Evolutionary conservation across 257 asterid species (phyloP).

Genomic region (Galeopsis tetrahit): DNA sequence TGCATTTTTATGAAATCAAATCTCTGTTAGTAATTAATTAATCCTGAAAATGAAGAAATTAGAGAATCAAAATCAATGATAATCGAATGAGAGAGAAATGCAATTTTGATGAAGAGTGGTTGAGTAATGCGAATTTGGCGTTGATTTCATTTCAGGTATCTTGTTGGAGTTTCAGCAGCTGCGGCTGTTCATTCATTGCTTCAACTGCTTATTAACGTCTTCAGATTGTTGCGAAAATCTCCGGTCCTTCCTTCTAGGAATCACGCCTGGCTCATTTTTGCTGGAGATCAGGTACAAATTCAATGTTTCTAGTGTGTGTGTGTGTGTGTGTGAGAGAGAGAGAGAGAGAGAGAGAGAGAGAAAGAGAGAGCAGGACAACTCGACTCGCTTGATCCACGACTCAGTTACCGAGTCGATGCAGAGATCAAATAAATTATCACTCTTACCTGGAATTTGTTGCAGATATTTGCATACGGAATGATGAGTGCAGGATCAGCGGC

Average conservation of each 20-base stretch:
- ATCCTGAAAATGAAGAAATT: neutral
- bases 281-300: slow-evolving; percentile 73
- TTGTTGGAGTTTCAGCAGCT: slow-evolving; percentile 82
- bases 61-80: neutral
- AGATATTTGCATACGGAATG: slow-evolving; percentile 77
- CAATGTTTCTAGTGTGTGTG: neutral
- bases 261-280: slow-evolving; percentile 81
- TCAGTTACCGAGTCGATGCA: neutral
- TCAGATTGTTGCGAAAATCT: slow-evolving; percentile 51
- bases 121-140: slow-evolving; percentile 38
- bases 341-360: neutral
- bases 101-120: slow-evolving; percentile 36
- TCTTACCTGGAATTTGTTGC: slow-evolving; percentile 16
- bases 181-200: slow-evolving; percentile 72
- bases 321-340: too few relatives aligned
- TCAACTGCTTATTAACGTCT: slow-evolving; percentile 59
- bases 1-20: neutral
- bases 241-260: slow-evolving; percentile 54
- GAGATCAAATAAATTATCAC: neutral
- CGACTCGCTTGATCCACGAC: slow-evolving; percentile 5
- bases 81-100: neutral
- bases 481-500: slow-evolving; percentile 97
- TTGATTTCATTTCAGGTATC: slow-evolving; percentile 50
- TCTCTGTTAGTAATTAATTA: neutral
- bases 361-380: neutral